Evolutionary conservation across 148 eudicot species (phyloP).

Genomic region (Rheum nobile): DNA sequence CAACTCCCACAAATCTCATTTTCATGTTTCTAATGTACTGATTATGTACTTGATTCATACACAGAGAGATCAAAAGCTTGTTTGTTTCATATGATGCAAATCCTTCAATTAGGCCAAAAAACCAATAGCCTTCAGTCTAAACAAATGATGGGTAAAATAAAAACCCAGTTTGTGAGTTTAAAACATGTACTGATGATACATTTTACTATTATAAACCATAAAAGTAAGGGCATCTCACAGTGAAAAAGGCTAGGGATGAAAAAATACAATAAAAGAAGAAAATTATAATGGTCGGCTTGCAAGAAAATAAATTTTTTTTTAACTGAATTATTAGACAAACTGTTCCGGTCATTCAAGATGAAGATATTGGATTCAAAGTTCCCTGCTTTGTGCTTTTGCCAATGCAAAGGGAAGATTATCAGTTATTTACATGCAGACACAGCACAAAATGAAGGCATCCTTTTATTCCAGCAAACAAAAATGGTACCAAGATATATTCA

Average conservation of each 20-base stretch:
- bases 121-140: no score
- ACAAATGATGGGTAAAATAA: no score
- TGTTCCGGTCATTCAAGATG: not conserved
- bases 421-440: not conserved
- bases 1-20: not conserved
- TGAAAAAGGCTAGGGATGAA: no score
- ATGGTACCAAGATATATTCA: not conserved
- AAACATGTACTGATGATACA: no score
- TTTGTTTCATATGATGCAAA: not conserved
- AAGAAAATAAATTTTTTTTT: no score
- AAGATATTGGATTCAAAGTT: not conserved
- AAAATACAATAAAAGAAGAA: no score
- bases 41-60: not conserved
- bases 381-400: not conserved
- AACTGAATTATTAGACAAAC: not conserved
- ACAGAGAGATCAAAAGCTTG: not conserved
- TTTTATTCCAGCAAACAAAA: not conserved
- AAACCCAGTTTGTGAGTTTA: no score
- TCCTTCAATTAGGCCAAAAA: not conserved
- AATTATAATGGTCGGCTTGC: no score
- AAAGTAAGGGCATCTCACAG: no score
- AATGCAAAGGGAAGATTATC: not conserved
- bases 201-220: constrained; percentile 46
- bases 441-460: not conserved
- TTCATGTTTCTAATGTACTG: no score